These are phyloP conservation scores for Vinca major DNA, from an alignment of 305 asterid genomes.

Conservation along the genomic window DNA sequence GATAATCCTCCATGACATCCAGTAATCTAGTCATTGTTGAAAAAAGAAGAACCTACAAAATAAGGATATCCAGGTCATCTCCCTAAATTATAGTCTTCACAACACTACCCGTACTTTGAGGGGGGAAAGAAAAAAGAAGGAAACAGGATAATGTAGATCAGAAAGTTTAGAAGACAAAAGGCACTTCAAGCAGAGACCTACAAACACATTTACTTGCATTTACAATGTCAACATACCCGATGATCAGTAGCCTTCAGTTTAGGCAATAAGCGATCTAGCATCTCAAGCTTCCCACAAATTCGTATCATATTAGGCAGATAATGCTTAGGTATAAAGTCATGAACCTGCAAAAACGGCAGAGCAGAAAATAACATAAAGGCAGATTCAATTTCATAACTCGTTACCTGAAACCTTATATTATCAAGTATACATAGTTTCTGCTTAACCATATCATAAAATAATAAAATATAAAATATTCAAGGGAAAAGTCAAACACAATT, in stretches of 20 bases:
- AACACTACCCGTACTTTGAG: conserved; percentile 1
- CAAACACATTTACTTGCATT: conserved; percentile 16
- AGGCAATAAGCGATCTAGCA: conserved; percentile 91
- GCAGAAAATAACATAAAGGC: not conserved
- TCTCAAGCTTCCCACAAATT: conserved; percentile 99
- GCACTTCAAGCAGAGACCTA: conserved; percentile 7
- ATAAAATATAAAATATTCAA: not conserved
- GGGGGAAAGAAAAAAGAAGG: not conserved
- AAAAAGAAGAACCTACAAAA: conserved; percentile 80
- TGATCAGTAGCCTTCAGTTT: conserved; percentile 98
- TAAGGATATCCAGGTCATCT: conserved; percentile 4
- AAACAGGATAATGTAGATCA: not conserved
- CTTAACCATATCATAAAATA: not conserved
- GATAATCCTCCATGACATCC: conserved; percentile 99
- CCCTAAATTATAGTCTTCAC: not conserved
- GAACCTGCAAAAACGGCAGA: conserved; percentile 42
- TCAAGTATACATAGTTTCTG: not conserved
- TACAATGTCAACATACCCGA: conserved; percentile 48
- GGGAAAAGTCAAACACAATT: not conserved
- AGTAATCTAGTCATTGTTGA: conserved; percentile 99
- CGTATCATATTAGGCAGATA: conserved; percentile 78
- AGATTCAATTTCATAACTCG: not conserved
- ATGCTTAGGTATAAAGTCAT: conserved; percentile 80
- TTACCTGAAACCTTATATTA: not conserved
- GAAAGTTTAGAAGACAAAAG: conserved; percentile 10